Conservation (phyloP, 768 basidiomycete genomes). For the Mycena rosella region DNA sequence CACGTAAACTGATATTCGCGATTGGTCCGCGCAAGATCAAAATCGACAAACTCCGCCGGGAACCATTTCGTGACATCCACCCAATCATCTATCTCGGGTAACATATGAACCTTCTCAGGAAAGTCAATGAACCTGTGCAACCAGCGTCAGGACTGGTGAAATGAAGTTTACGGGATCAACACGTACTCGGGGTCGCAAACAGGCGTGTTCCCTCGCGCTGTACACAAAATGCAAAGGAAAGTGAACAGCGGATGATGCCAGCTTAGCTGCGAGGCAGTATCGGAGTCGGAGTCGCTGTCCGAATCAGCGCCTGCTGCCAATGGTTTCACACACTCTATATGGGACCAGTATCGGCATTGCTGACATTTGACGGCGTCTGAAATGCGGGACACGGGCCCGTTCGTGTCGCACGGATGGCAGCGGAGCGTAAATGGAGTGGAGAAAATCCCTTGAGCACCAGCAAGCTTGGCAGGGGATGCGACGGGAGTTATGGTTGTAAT, state of each 20-base stretch:
- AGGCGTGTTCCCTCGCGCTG: background rate
- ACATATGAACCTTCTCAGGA: background rate
- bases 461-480: background rate
- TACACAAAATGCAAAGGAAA: background rate
- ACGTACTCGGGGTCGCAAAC: background rate
- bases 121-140: background rate
- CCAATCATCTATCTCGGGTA: background rate
- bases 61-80: background rate
- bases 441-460: background rate
- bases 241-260: background rate
- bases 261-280: background rate
- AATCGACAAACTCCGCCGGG: background rate
- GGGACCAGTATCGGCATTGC: background rate
- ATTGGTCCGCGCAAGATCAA: background rate
- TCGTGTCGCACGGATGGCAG: background rate
- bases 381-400: background rate
- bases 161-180: background rate
- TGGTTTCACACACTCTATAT: background rate
- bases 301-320: background rate
- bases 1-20: background rate
- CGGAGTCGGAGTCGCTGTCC: background rate
- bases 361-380: background rate
- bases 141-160: background rate
- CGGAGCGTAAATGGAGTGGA: background rate
- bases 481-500: background rate